Conservation (phyloP, 2,329 filamentous ascomycete genomes). For the Sordariomycetes sp. region DNA sequence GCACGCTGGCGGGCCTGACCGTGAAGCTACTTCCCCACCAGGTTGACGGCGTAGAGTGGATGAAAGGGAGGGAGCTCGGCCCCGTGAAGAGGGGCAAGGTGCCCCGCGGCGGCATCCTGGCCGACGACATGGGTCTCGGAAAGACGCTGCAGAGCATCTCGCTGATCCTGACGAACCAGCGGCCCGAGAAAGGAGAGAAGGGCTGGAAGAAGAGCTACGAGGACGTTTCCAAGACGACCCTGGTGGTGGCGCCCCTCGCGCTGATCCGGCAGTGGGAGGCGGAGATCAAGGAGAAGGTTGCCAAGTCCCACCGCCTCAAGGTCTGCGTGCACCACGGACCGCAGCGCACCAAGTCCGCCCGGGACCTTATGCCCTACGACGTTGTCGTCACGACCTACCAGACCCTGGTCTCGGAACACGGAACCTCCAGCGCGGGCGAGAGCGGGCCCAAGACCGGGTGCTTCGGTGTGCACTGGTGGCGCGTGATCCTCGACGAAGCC, state of each 20-base stretch:
- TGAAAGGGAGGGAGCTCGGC: conserved; percentile 85
- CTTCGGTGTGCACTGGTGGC: conserved; percentile 90
- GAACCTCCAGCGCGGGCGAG: conserved; percentile 50
- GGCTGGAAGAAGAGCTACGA: conserved; percentile 59
- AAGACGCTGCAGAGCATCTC: conserved; percentile 94
- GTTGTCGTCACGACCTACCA: conserved; percentile 97
- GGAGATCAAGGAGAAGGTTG: conserved; percentile 78
- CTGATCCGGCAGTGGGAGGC: conserved; percentile 96
- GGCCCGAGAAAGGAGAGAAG: conserved; percentile 45
- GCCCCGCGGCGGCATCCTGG: conserved; percentile 87
- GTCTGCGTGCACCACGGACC: conserved; percentile 90
- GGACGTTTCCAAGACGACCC: conserved; percentile 63
- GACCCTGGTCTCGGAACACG: conserved; percentile 85
- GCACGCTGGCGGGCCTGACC: conserved; percentile 63
- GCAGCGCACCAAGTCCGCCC: conserved; percentile 66
- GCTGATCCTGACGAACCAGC: conserved; percentile 73
- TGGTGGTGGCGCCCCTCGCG: conserved; percentile 87
- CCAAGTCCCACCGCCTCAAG: conserved; percentile 56
- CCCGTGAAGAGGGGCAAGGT: conserved; percentile 70
- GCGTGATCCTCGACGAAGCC: conserved; percentile 89
- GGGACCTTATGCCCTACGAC: conserved; percentile 74
- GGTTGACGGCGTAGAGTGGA: conserved; percentile 88
- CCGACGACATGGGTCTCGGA: conserved; percentile 94
- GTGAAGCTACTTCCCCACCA: conserved; percentile 90
- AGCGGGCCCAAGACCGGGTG: conserved; percentile 65